Evolutionary conservation across 2,329 filamentous ascomycete species (phyloP), one percentile per base, ranked within the genome.

Genomic region (Aspergillus fumigatiaffinis): DNA sequence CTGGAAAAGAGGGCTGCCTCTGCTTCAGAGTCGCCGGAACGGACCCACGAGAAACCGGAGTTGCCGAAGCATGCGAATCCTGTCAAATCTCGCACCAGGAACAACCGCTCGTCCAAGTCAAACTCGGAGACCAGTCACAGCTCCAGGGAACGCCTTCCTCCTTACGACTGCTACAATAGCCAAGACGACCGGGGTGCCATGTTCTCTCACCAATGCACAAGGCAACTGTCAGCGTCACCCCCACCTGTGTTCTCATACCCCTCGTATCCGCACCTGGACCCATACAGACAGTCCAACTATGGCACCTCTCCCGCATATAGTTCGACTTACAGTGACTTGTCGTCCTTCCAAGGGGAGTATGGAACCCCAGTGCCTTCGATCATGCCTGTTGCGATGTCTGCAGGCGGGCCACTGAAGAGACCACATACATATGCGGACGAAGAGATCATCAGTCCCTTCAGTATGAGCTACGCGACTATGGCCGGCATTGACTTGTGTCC

Each of bases 1-100:
- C 76, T 87, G 52, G 84, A 87, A 71, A 79, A 83, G 65, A 78
- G 84, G 66, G 83, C 84, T 50, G 83, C 81, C 6, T 85, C 83
- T 42, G 82, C 82, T 58, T 87, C 85, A 53, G 80, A 80, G 58
- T 86, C 84, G 42, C 84, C 84, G 53, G 84, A 86, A 70, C 81
- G 83, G 67, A 76, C 77, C 60, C 82, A 82, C 57, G 80, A 78
- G 52, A 80, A 85, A 69, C 77, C 83, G 23, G 78, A 80, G 53
- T 63, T 63, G 21, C 58, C 68, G 26, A 71, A 71, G 56, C 28
- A 61, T 21, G 52, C 61, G 9, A 60, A 58, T 51, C 38, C 63
- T 46, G 51, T 53, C 44, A 69, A 72, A 56, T 52, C 68, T 58
- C 69, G 67, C 52, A 51, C 64, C 48, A 68, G 65, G 54, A 64